Base-by-base conservation (phyloP, 2,329 filamentous ascomycete genomes). In the Akanthomyces lecanii region DNA sequence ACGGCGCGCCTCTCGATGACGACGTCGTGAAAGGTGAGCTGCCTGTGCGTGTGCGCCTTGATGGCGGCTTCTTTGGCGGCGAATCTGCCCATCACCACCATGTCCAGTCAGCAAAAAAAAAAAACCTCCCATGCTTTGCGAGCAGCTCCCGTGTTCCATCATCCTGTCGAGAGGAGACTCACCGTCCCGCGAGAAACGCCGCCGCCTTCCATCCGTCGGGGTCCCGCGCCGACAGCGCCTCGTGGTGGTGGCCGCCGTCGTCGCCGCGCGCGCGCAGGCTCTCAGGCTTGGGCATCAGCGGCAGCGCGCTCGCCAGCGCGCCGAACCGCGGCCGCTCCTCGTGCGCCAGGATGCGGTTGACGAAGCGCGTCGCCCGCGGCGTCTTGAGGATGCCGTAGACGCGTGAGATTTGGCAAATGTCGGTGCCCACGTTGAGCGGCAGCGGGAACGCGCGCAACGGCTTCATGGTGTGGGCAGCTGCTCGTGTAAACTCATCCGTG, bases 11-110 rank as follows among this genome's bases (percentile, higher is more conserved):
- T 66, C 67, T 75, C 74, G 57, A 85, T 82, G 36, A 77, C 67
- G 42, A 92, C 81, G 65, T 88, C 82, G 61, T 88, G 85, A 73
- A 87, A 89, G 1, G 80, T 81, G 28, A 92, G 74, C 25, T 74
- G 75, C 8, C 83, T 78, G n/a, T 81, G 77, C 1, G 83, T 80
- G 66, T 89, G 85, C 2, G 90, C 89, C 75, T 93, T 92, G 67
- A 90, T 86, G 59, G 82, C 83, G 1, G 89, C 90, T 74, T 92
- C 90, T 71, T 92, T 92, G 8, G 88, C 89, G 1, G 89, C 89
- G 71, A 88, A 89, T 59, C 86, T 38, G 8, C 21, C 21, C 21
- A 21, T 21, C 21, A 21, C 21, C 21, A 21, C 21, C 21, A 21
- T 21, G 21, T 21, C 21, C 21, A 21, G 21, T 21, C 21, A 21